Evolutionary conservation across 2,329 filamentous ascomycete species (phyloP), one percentile per base, ranked within the genome.

Genomic region (Phaeoacremonium minimum): DNA sequence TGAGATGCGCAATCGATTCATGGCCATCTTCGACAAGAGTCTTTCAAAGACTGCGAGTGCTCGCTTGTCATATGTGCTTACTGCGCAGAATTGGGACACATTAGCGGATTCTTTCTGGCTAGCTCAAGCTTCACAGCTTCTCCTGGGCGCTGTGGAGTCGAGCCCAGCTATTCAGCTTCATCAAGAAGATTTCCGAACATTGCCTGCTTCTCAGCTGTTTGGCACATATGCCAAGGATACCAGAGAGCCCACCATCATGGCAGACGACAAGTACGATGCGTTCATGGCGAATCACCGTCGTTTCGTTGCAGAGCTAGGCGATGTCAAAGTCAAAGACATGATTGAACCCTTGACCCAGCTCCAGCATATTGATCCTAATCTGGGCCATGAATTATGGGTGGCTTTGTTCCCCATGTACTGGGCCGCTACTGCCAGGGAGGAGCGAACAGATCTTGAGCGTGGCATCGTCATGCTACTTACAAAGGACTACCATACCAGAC

Each of bases 31-130:
- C 49, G 91, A 97, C 61, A 87, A 85, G 61, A 95, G 89, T 55
- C 69, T 98, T 46, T 94, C 89, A n/a, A 87, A 90, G 53, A 88
- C 88, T 7, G 91, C 90, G 1, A 94, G 85, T 52, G 87, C 87
- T 40, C 83, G 94, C 26, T 72, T 98, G 28, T 85, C 84, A 41
- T 97, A 96, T 62, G 84, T 97, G 4, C 76, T 98, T 37, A 83
- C 82, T 1, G 85, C 86, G 16, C 94, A 98, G 57, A 97, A 97
- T 50, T 99, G 93, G 93, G 91, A 97, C 56, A 94, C 87, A 0
- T 71, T 99, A 32, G 82, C 81, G 3, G 93, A 98, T 50, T 95
- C 87, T 2, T 99, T 95, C 66, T 99, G 94, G 94, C 70, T 99
- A 33, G 84, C 89, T 28, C 93, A 99, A 61, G 91, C 94, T 20